Conservation (phyloP, 1,284 basidiomycete species). For the Trichosporon asahii region DNA sequence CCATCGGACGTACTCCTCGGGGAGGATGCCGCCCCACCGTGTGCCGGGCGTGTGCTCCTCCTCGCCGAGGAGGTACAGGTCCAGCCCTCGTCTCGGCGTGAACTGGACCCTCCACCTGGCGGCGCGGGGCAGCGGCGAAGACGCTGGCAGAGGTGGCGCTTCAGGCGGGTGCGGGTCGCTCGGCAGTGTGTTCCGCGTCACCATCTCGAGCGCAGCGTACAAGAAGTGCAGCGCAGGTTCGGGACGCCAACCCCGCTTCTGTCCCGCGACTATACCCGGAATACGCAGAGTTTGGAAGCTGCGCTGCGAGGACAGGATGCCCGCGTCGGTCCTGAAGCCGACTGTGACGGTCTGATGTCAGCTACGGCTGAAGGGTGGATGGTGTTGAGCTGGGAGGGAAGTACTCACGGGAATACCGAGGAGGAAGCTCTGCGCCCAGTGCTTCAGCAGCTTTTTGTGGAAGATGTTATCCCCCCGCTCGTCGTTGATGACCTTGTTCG, state of each 20-base stretch:
- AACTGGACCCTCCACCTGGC: slow-evolving; percentile 44
- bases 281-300: slow-evolving; percentile 69
- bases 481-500: slow-evolving; percentile 72
- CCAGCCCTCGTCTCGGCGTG: slow-evolving; percentile 40
- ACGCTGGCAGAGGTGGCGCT: background rate
- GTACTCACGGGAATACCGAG: slow-evolving; percentile 76
- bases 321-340: slow-evolving; percentile 80
- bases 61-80: slow-evolving; percentile 34
- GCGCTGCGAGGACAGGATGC: slow-evolving; percentile 62
- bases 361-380: background rate
- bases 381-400: background rate
- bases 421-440: slow-evolving; percentile 93
- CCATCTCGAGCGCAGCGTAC: slow-evolving; percentile 34
- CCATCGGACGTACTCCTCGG: slow-evolving; percentile 44
- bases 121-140: slow-evolving; percentile 32
- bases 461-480: slow-evolving; percentile 69
- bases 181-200: slow-evolving; percentile 37
- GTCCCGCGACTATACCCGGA: slow-evolving; percentile 46
- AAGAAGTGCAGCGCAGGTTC: slow-evolving; percentile 40
- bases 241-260: slow-evolving; percentile 34
- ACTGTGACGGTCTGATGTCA: slow-evolving; percentile 71
- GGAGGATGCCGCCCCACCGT: slow-evolving; percentile 46
- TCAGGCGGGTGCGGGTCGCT: slow-evolving; percentile 31
- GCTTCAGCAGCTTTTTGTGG: slow-evolving; percentile 90
- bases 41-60: slow-evolving; percentile 22